Evolutionary conservation across 306 rosid species (phyloP).

Genomic region (Hylodesmum podocarpum): DNA sequence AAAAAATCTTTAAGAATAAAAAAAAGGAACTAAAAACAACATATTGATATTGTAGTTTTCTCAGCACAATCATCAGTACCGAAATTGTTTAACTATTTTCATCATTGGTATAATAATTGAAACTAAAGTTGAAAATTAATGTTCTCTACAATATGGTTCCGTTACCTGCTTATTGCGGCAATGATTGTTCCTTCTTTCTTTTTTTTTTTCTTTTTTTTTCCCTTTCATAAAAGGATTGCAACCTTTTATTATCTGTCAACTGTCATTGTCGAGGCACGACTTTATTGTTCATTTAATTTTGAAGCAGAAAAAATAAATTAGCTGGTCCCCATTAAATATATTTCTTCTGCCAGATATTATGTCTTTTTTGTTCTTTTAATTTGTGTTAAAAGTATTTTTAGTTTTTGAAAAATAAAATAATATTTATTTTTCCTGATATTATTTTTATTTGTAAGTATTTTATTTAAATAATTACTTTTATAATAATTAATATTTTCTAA

Average conservation of each 20-base stretch:
- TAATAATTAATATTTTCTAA: not conserved
- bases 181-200: not conserved
- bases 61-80: not conserved
- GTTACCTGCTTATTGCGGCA: not conserved
- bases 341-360: not conserved
- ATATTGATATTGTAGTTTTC: not conserved
- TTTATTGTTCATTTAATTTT: not conserved
- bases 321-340: not conserved
- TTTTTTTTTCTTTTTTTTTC: not conserved
- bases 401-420: not conserved
- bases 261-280: conserved; percentile 11
- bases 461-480: not conserved
- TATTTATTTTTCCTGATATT: not conserved
- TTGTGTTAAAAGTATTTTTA: no score
- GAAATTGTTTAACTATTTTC: not conserved
- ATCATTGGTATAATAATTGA: not conserved
- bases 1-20: no score
- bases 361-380: not conserved
- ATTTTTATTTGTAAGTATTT: not conserved
- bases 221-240: not conserved
- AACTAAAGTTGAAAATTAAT: not conserved
- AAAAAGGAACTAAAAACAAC: not conserved
- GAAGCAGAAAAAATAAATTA: not conserved
- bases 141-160: not conserved
- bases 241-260: conserved; percentile 6